phyloP scores from a whole-genome alignment of 2,329 filamentous ascomycete genomes.

The Cytospora mali region DNA sequence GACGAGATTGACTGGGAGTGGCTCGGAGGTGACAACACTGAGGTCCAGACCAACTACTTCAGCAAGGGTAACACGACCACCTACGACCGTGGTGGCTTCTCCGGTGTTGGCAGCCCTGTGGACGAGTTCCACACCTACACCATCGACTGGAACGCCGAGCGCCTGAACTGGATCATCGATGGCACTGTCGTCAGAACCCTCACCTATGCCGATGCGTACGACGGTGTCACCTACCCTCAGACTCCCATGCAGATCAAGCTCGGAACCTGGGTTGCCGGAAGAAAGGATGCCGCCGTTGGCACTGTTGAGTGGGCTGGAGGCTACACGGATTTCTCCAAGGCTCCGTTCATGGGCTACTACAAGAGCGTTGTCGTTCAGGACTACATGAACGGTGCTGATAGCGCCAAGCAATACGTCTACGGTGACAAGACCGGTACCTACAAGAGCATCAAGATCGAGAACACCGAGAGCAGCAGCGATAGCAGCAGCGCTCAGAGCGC shows the following conservation, averaged over 20 bases:
- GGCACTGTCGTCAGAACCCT: constrained; percentile 50
- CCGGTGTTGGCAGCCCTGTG: constrained; percentile 58
- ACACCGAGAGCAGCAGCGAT: constrained; percentile 28
- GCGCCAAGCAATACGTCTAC: constrained; percentile 56
- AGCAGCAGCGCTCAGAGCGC: constrained; percentile 33
- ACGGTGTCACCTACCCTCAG: constrained; percentile 65
- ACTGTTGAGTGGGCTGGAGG: constrained; percentile 72
- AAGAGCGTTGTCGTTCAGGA: constrained; percentile 57
- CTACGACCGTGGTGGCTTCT: constrained; percentile 70
- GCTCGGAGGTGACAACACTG: constrained; percentile 72
- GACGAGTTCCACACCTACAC: constrained; percentile 64
- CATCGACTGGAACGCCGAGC: constrained; percentile 65
- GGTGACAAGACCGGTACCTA: constrained; percentile 52
- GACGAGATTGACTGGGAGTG: constrained; percentile 98
- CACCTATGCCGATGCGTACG: constrained; percentile 48
- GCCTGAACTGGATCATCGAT: constrained; percentile 63
- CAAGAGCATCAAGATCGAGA: constrained; percentile 54
- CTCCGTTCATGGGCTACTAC: constrained; percentile 60
- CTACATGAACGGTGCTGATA: constrained; percentile 53
- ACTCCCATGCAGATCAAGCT: constrained; percentile 70
- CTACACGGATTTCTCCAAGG: constrained; percentile 51
- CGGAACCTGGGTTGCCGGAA: constrained; percentile 58
- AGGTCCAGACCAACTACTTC: constrained; percentile 89
- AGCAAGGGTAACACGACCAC: constrained; percentile 72
- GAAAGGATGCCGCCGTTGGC: constrained; percentile 52